A percentile compares a stretch with the other conserved stretches of the same genome.
Evolutionary conservation across 495 filamentous ascomycete genomes (phyloP).

Genomic region (Xylaria cubensis): DNA sequence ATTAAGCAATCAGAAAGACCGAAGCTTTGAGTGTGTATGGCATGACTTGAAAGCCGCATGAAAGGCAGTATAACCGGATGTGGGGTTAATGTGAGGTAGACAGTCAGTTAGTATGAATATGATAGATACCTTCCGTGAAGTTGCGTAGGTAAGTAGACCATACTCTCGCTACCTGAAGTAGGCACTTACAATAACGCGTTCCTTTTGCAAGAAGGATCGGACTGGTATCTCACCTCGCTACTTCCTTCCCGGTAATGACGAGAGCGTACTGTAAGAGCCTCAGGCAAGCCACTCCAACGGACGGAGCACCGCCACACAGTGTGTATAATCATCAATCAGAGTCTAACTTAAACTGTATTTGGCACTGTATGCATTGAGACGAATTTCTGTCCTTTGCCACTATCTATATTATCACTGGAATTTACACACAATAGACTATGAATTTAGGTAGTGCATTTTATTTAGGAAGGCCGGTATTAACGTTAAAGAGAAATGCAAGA

Average conservation of each 20-base stretch:
- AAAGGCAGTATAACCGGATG: neutral
- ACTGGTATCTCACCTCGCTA: neutral
- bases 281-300: neutral
- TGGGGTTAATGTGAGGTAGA: no score
- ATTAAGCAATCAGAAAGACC: neutral
- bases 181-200: neutral
- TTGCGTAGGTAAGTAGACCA: neutral
- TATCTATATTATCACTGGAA: neutral
- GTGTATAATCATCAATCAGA: neutral
- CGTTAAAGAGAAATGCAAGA: neutral
- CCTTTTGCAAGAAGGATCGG: no score
- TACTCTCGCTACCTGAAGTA: neutral
- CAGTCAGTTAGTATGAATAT: no score
- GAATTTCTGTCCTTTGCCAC: no score
- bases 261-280: neutral
- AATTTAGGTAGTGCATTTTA: neutral
- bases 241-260: neutral
- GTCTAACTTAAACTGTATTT: no score
- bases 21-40: neutral
- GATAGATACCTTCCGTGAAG: neutral
- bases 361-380: no score
- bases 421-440: neutral
- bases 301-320: neutral
- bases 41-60: conserved; percentile 1
- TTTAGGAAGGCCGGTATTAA: neutral